Evolutionary conservation across 2,329 filamentous ascomycete genomes (phyloP).

Genomic region (Xylaria sp.): DNA sequence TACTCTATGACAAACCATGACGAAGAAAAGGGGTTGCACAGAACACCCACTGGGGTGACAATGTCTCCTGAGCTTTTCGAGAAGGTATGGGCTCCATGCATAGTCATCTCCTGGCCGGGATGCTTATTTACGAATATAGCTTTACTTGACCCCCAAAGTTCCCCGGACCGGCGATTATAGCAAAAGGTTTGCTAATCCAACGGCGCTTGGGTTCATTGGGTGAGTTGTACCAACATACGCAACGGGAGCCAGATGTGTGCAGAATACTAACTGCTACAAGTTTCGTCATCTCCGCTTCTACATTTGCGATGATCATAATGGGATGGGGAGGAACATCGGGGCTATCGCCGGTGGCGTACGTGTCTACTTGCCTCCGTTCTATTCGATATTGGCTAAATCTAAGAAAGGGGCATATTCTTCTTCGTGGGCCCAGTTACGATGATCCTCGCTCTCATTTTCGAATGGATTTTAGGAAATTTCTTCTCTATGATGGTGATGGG

Average conservation of each 20-base stretch:
- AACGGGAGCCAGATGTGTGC: neutral
- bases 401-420: constrained; percentile 52
- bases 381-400: constrained; percentile 11
- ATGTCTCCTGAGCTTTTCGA: constrained; percentile 55
- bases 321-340: constrained; percentile 52
- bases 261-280: constrained; percentile 36
- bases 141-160: constrained; percentile 53
- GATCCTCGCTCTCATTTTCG: constrained; percentile 60
- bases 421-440: constrained; percentile 59
- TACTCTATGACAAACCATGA: constrained; percentile 40
- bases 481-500: constrained; percentile 64
- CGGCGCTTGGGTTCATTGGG: constrained; percentile 53
- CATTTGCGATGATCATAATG: constrained; percentile 53
- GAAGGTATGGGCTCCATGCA: constrained; percentile 42
- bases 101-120: neutral
- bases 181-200: constrained; percentile 52
- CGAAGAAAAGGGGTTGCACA: constrained; percentile 51
- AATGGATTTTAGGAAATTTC: constrained; percentile 64
- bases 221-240: constrained; percentile 36
- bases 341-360: constrained; percentile 51
- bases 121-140: constrained; percentile 39
- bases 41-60: constrained; percentile 50
- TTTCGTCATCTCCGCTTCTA: constrained; percentile 53
- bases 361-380: constrained; percentile 12
- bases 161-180: constrained; percentile 51